Conservation (phyloP, 345 rosid genomes). For the Melaleuca quinquenervia region DNA sequence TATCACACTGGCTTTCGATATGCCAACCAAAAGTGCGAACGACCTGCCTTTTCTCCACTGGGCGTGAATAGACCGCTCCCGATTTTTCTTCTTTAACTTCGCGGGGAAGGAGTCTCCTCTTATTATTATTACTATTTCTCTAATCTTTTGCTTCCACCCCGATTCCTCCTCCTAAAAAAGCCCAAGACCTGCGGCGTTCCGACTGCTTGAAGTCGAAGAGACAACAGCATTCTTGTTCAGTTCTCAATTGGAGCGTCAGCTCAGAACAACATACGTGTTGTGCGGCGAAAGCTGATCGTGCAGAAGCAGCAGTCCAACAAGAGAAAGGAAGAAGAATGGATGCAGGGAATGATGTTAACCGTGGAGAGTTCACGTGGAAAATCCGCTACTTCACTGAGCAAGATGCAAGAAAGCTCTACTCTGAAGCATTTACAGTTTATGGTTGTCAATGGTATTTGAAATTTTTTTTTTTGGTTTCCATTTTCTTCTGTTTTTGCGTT, state of each 20-base stretch:
- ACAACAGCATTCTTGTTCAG: neutral
- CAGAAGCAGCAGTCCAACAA: neutral
- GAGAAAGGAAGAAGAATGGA: neutral
- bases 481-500: neutral
- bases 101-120: neutral
- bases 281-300: neutral
- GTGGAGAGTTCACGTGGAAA: neutral
- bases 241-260: neutral
- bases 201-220: neutral
- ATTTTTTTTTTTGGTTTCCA: conserved; percentile 9
- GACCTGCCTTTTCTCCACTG: neutral
- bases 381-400: neutral
- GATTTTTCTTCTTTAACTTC: neutral
- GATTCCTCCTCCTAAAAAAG: neutral
- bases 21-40: neutral
- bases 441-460: neutral
- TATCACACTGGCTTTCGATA: no score
- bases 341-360: neutral
- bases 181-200: neutral
- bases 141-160: neutral
- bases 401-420: neutral
- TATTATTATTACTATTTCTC: neutral
- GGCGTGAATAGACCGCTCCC: neutral
- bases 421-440: neutral
- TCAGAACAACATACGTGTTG: neutral